These are phyloP conservation scores for Vaccinium corymbosum DNA, from an alignment of 148 eudicot species.

Conservation along the genomic window DNA sequence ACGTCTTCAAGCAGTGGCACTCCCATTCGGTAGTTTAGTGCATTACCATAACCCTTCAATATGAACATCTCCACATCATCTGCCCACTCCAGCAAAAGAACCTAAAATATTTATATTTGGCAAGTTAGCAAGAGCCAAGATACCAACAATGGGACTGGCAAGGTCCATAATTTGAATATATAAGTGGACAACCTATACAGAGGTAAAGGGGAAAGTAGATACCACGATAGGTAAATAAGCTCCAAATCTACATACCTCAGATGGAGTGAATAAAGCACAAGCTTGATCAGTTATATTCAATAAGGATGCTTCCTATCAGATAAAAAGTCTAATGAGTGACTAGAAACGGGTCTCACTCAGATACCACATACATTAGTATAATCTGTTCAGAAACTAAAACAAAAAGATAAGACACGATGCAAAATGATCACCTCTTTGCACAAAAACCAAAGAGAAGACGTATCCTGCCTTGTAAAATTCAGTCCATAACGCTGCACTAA, in stretches of 20 bases:
- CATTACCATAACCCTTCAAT: slow-evolving; percentile 86
- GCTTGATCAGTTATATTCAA: slow-evolving; percentile 83
- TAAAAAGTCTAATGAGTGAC: neutral
- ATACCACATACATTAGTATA: neutral
- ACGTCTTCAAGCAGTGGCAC: slow-evolving; percentile 87
- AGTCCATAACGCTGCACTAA: slow-evolving; percentile 62
- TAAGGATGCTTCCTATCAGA: slow-evolving; percentile 80
- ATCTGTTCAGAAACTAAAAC: neutral
- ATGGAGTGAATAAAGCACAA: slow-evolving; percentile 64
- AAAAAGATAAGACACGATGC: neutral
- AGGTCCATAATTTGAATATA: neutral
- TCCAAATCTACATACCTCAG: slow-evolving; percentile 49
- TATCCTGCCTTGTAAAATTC: slow-evolving; percentile 69
- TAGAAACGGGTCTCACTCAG: neutral
- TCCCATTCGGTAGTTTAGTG: slow-evolving; percentile 90
- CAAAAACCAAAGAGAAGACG: slow-evolving; percentile 84
- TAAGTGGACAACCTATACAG: neutral
- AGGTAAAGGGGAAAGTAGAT: neutral
- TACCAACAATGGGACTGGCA: neutral
- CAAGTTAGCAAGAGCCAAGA: slow-evolving; percentile 2
- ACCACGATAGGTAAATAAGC: neutral
- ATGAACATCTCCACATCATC: slow-evolving; percentile 87
- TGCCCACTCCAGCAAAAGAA: slow-evolving; percentile 85
- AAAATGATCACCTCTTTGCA: slow-evolving; percentile 74
- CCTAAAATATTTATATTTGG: slow-evolving; percentile 29